phyloP scores from a whole-genome alignment of 1,284 basidiomycete genomes.

The Tilletia caries region DNA sequence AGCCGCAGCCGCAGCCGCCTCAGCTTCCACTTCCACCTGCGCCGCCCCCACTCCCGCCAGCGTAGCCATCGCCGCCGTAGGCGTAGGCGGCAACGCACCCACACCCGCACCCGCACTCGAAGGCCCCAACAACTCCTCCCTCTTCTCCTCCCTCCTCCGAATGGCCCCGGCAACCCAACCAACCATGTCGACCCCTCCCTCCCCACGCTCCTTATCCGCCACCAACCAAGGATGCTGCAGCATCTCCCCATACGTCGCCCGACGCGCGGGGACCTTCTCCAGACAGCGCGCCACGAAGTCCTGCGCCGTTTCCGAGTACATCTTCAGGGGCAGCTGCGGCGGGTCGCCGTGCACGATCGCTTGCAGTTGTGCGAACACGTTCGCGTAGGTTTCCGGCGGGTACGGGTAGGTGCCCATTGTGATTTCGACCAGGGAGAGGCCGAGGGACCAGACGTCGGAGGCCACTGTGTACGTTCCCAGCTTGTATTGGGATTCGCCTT shows the following conservation, averaged over 20 bases:
- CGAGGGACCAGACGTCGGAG: conserved; percentile 98
- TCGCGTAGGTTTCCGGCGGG: conserved; percentile 95
- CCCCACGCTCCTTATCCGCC: conserved; percentile 47
- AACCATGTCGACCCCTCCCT: conserved; percentile 53
- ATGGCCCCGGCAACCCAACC: conserved; percentile 44
- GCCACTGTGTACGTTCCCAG: conserved; percentile 89
- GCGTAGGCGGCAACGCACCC: not conserved
- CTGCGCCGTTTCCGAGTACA: conserved; percentile 50
- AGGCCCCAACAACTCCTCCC: not conserved
- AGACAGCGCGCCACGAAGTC: conserved; percentile 51
- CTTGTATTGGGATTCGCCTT: conserved; percentile 83
- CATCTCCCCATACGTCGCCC: conserved; percentile 81
- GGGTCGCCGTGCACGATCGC: conserved; percentile 94
- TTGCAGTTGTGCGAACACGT: conserved; percentile 91
- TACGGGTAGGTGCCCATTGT: conserved; percentile 90
- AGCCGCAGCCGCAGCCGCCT: not conserved
- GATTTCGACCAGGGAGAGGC: conserved; percentile 89
- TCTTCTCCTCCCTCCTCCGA: conserved; percentile 14
- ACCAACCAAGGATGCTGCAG: conserved; percentile 73
- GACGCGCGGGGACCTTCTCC: conserved; percentile 59
- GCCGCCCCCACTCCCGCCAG: not conserved
- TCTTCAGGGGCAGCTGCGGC: conserved; percentile 68
- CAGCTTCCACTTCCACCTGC: not conserved
- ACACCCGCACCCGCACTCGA: not conserved
- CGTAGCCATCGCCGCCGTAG: not conserved